These are phyloP conservation scores for Mallotus nudiflorus DNA, from an alignment of 345 rosid species.

Conservation along the genomic window DNA sequence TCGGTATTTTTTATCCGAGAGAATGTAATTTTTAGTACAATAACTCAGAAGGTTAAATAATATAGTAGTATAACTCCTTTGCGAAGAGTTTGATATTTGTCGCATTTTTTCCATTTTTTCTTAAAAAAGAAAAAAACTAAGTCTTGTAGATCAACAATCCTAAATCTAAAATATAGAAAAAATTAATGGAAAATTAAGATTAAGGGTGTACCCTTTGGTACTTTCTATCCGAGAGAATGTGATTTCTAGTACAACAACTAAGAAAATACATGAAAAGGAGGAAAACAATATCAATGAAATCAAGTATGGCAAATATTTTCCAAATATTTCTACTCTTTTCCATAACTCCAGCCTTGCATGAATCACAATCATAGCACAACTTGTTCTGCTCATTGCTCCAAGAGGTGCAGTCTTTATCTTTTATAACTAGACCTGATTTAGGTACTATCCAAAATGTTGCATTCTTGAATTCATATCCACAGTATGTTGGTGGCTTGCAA, in stretches of 20 bases:
- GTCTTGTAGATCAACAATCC: neutral
- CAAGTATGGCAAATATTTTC: slow-evolving; percentile 14
- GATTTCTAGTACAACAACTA: slow-evolving; percentile 11
- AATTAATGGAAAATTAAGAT: neutral
- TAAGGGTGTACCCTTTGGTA: neutral
- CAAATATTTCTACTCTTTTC: neutral
- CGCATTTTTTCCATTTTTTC: too few relatives aligned
- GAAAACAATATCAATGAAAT: slow-evolving; percentile 9
- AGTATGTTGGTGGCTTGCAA: slow-evolving; percentile 49
- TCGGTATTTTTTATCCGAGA: too few relatives aligned
- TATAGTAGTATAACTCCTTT: too few relatives aligned
- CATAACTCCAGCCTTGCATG: slow-evolving; percentile 41
- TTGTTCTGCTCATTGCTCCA: slow-evolving; percentile 40
- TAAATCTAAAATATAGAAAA: neutral
- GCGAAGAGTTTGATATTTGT: too few relatives aligned
- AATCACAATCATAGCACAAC: slow-evolving; percentile 44
- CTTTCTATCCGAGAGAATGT: neutral
- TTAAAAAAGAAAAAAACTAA: too few relatives aligned
- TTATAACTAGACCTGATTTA: neutral
- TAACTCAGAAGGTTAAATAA: too few relatives aligned
- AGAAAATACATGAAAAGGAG: neutral
- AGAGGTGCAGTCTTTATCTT: slow-evolving; percentile 25
- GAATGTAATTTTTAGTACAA: too few relatives aligned
- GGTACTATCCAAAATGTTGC: slow-evolving; percentile 30
- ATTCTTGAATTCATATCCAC: slow-evolving; percentile 31